Evolutionary conservation across 257 asterid species (phyloP), one percentile per base, ranked within the genome.

Genomic region (Linderniella brevidens): DNA sequence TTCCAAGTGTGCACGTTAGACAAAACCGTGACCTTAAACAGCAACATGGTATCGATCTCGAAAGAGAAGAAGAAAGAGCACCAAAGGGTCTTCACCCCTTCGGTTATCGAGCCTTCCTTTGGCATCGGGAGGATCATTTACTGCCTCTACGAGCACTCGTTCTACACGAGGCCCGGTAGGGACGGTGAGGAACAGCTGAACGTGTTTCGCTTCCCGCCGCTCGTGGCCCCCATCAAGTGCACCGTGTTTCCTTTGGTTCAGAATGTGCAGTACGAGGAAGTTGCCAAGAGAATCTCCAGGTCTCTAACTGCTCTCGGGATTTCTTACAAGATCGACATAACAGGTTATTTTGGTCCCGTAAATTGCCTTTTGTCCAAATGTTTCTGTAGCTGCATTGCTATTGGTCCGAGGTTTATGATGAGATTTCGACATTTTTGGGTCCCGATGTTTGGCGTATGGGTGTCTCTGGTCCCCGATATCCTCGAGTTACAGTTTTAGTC

Each of bases 201-300:
- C 25, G 92, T 86, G 49, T 79, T 86, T 67, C 56, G 84, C 8
- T 86, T 86, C 61, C 90, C 90, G 41, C 80, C 92, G 1, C 67
- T 70, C 6, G 86, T 86, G 35, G 94, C 94, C 43, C 94, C 96
- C 10, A 82, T 86, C 71, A 86, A 82, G 49, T 86, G 96, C 64
- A 76, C 96, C 0, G 92, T 86, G 36, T 86, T 86, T 53, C 96
- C 96, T 54, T 75, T 86, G 41, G 96, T 82, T 58, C 94, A 82
- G 52, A 86, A 81, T 50, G 61, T 78, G 55, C 70, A 86, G 19
- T 82, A 66, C 17, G 90, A 82, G 60, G 78, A 68, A 43, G 81
- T 77, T 35, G 96, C 96, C 58, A 73, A 62, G 49, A 39, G 16
- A 40, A 79, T 86, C 52, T 68, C 90, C 57, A 74, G 46, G 58